Conservation (phyloP, 2,329 filamentous ascomycete genomes). For the Orbilia quercus region DNA sequence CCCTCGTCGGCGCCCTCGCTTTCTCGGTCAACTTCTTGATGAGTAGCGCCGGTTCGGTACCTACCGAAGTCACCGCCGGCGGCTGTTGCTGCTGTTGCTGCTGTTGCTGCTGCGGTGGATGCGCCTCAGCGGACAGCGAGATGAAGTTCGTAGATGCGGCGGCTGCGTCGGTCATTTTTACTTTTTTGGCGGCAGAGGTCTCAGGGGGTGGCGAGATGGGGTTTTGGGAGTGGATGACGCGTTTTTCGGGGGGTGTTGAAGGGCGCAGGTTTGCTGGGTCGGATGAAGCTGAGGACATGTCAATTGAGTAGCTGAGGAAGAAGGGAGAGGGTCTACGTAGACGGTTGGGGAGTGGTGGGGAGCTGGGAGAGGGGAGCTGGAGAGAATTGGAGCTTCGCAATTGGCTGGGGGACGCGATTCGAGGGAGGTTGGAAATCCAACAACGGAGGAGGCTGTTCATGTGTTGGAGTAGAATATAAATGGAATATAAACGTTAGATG, state of each 20-base stretch:
- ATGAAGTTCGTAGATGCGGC: constrained; percentile 19
- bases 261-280: constrained; percentile 55
- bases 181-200: constrained; percentile 56
- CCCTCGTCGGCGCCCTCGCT: constrained; percentile 85
- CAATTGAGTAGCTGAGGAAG: constrained; percentile 27
- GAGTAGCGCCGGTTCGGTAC: constrained; percentile 72
- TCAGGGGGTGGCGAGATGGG: constrained; percentile 60
- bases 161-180: constrained; percentile 50
- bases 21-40: constrained; percentile 87
- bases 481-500: too few species aligned
- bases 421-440: constrained; percentile 47
- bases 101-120: too few species aligned
- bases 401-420: constrained; percentile 49
- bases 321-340: not conserved
- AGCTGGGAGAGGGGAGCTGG: constrained; percentile 26
- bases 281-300: constrained; percentile 40
- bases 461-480: too few species aligned
- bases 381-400: constrained; percentile 54
- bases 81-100: too few species aligned
- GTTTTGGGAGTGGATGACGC: constrained; percentile 61
- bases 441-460: constrained; percentile 33
- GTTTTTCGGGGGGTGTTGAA: constrained; percentile 61
- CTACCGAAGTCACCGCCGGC: constrained; percentile 58
- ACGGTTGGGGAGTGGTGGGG: constrained; percentile 2
- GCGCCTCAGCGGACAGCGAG: constrained; percentile 59